Percentiles rank a stretch among this genome's conserved stretches.
Conservation (phyloP, 2,329 filamentous ascomycete genomes). For the Colletotrichum destructivum region DNA sequence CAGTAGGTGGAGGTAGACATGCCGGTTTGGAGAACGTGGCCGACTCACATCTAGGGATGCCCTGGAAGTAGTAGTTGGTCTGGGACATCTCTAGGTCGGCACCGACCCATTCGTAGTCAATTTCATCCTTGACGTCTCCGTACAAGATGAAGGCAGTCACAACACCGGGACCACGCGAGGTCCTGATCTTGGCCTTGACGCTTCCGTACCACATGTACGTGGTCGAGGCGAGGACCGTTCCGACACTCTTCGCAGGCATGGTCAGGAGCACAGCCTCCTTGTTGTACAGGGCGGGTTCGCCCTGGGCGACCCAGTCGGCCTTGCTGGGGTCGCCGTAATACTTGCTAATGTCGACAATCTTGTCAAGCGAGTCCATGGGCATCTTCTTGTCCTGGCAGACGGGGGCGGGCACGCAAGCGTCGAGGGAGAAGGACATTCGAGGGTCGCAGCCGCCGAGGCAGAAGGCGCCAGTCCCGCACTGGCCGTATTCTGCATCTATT, state of each 20-base stretch:
- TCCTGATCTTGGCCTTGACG: slow-evolving; percentile 87
- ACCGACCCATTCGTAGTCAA: slow-evolving; percentile 96
- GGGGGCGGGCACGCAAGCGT: slow-evolving; percentile 88
- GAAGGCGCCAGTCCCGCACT: slow-evolving; percentile 94
- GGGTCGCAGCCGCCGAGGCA: slow-evolving; percentile 97
- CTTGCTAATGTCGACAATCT: slow-evolving; percentile 79
- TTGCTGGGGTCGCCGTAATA: slow-evolving; percentile 88
- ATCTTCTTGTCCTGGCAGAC: slow-evolving; percentile 83
- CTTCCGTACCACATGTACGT: slow-evolving; percentile 98
- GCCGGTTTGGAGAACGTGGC: slow-evolving; percentile 30
- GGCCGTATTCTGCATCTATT: slow-evolving; percentile 80
- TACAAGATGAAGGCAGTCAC: slow-evolving; percentile 98
- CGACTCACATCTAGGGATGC: slow-evolving; percentile 86
- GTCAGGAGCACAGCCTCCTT: slow-evolving; percentile 83
- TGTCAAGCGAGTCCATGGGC: slow-evolving; percentile 80
- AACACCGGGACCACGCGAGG: slow-evolving; percentile 87
- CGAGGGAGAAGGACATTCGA: slow-evolving; percentile 83
- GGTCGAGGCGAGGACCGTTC: slow-evolving; percentile 87
- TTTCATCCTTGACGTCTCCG: slow-evolving; percentile 97
- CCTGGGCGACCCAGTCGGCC: slow-evolving; percentile 91
- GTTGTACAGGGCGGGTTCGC: slow-evolving; percentile 78
- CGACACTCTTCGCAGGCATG: slow-evolving; percentile 88
- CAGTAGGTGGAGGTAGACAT: slow-evolving; percentile 14
- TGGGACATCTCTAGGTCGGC: slow-evolving; percentile 83
- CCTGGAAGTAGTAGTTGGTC: slow-evolving; percentile 98